Base-by-base conservation (phyloP, 1,284 basidiomycete genomes). In the Cystobasidium sp. region DNA sequence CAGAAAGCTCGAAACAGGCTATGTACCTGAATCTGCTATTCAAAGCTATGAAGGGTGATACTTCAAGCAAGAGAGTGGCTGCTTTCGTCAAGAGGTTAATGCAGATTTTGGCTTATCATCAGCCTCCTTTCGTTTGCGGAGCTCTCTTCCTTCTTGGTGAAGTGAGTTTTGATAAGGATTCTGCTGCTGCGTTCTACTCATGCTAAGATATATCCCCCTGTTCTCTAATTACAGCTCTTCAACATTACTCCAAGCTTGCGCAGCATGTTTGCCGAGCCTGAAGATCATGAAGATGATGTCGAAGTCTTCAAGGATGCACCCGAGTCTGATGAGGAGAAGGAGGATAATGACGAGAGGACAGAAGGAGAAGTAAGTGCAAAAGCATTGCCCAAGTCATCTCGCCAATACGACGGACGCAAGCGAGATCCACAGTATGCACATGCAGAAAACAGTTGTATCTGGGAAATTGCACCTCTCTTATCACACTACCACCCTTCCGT, bases 11-110 rank as follows among this genome's bases (percentile, higher is more conserved):
- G 41, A 98, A 99, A 82, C 94, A 98, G 82, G 93, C 95, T 8
- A 93, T 99, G 90, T 99, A 97, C 82, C 87, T 99, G 77, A 99
- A 99, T 82, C 84, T 99, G 22, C 83, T 98, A 22, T 96, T 97
- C 88, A 96, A 94, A 81, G 90, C 93, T 18, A 84, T 98, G 78
- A 97, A 97, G 83, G 86, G 86, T 3, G 96, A 97, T 80, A 82
- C 82, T 12, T 88, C 88, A 67, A 77, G 82, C 0, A 87, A 87
- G 74, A 86, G 94, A 20, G 87, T 91, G 9, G 89, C 89, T 82
- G 93, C 94, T 0, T 89, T 98, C 74, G 87, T 97, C 53, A 89
- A 93, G 81, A 86, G 97, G 67, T 89, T 97, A 63, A 85, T 95
- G 39, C 96, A 99, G 83, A 86, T 95, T 58, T 84, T 98, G 47